Base-by-base conservation (phyloP, 2,329 filamentous ascomycete species). In the Monilinia vaccinii-corymbosi region DNA sequence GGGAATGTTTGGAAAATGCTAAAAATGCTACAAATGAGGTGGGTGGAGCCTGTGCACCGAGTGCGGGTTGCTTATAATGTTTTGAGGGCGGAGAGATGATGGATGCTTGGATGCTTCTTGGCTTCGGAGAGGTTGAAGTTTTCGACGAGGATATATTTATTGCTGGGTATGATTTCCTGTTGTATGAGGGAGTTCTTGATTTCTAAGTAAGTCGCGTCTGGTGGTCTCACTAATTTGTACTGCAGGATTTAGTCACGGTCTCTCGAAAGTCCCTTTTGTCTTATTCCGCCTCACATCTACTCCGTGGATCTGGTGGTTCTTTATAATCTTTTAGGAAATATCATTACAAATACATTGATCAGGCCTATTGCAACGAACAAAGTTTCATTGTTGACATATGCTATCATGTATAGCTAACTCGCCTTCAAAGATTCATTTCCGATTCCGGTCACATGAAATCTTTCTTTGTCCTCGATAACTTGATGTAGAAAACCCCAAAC, bases 271-370 rank as follows among this genome's bases (percentile, higher is more conserved):
- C 4, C 5, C 11, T 6, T 5, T 32, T 7, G 9, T 25, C 18
- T 2, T 23, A 10, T 28, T 53, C 6, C 4, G 11, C 16, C 25
- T 11, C 16, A 21, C 28, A 4, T 32, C 13, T 32, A 14, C 14
- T 32, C 9, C 16, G 0, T 14, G 36, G 23, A 16, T 8, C 13
- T 31, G 16, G 18, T 32, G 7, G 25, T 3, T 21, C 7, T 9
- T 7, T 7, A n/a, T 10, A n/a, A n/a, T 3, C n/a, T 16, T 31
- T 14, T 31, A 7, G 1, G 0, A 31, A 0, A 4, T 13, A 16
- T 6, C n/a, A 2, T 16, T 10, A 42, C 25, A 55, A 44, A 32
- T 8, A 14, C 28, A 44, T 44, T 44, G n/a, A 44, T 32, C 7
- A 4, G 23, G 11, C 16, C 1, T 5, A 13, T 18, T 25, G 9